phyloP scores from a whole-genome alignment of 805 yeast genomes.

The Candida gorgasii region DNA sequence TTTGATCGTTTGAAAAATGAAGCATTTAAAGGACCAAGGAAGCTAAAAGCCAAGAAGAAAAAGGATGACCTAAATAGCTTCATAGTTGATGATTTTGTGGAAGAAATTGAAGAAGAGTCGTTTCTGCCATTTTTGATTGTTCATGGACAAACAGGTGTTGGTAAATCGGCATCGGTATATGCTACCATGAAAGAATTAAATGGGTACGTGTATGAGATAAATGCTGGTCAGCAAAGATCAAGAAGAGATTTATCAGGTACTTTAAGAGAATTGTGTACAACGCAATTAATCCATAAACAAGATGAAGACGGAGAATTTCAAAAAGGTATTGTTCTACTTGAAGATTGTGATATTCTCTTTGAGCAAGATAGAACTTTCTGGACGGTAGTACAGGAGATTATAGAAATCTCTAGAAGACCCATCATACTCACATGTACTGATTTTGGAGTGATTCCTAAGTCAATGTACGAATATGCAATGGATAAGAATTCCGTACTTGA shows the following conservation, averaged over 20 bases:
- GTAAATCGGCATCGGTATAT: slow-evolving; percentile 75
- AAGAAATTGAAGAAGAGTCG: slow-evolving; percentile 34
- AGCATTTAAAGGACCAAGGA: slow-evolving; percentile 34
- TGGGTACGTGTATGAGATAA: slow-evolving; percentile 81
- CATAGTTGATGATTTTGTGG: slow-evolving; percentile 34
- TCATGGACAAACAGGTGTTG: slow-evolving; percentile 71
- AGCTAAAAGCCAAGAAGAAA: slow-evolving; percentile 26
- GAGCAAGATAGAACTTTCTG: slow-evolving; percentile 82
- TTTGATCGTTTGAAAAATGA: slow-evolving; percentile 35
- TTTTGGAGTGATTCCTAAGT: slow-evolving; percentile 46
- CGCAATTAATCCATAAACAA: slow-evolving; percentile 64
- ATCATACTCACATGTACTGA: slow-evolving; percentile 66
- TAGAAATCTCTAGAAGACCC: slow-evolving; percentile 66
- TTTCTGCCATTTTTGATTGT: slow-evolving; percentile 66
- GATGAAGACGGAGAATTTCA: slow-evolving; percentile 34
- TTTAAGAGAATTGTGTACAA: slow-evolving; percentile 79
- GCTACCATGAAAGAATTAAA: slow-evolving; percentile 60
- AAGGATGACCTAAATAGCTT: slow-evolving; percentile 31
- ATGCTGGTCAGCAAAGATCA: slow-evolving; percentile 71
- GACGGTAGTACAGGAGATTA: slow-evolving; percentile 63
- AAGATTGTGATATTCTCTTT: slow-evolving; percentile 82
- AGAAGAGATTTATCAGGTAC: slow-evolving; percentile 66
- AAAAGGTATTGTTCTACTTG: slow-evolving; percentile 73
- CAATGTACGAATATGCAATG: slow-evolving; percentile 45
- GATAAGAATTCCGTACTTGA: slow-evolving; percentile 39